Conservation (phyloP, 2,329 filamentous ascomycete species). For the Stagonosporopsis tanaceti region DNA sequence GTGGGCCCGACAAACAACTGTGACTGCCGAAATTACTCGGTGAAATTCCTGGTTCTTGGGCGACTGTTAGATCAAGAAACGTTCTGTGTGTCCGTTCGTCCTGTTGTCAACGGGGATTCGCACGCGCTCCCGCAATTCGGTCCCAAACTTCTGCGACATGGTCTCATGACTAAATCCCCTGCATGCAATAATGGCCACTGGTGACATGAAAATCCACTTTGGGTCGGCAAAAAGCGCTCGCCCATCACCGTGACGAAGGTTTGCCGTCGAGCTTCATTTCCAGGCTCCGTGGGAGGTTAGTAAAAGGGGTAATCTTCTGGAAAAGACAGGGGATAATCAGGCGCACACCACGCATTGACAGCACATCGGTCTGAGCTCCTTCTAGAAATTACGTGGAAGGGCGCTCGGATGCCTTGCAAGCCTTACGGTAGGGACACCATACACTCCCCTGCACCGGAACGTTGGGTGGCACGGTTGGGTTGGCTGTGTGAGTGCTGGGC, state of each 20-base stretch:
- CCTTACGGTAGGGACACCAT: constrained; percentile 39
- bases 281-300: constrained; percentile 25
- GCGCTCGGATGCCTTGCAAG: constrained; percentile 38
- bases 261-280: constrained; percentile 28
- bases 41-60: constrained; percentile 5
- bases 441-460: constrained; percentile 40
- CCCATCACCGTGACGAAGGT: constrained; percentile 24
- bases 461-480: constrained; percentile 26
- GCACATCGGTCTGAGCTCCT: constrained; percentile 32
- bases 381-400: constrained; percentile 50
- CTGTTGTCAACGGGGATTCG: constrained; percentile 28
- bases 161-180: constrained; percentile 10
- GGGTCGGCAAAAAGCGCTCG: constrained; percentile 17
- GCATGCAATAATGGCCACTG: neutral
- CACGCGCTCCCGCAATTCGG: constrained; percentile 29
- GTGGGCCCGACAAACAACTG: constrained; percentile 4
- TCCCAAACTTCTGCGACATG: constrained; percentile 17
- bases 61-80: constrained; percentile 11
- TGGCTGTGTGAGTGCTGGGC: constrained; percentile 35
- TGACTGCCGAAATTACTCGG: constrained; percentile 13
- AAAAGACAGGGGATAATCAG: constrained; percentile 42
- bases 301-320: constrained; percentile 50
- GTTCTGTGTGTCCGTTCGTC: constrained; percentile 27
- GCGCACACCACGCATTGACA: constrained; percentile 38
- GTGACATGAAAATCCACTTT: constrained; percentile 13